Percentiles rank a stretch among this genome's conserved stretches.
These are phyloP conservation scores for Maudiozyma humilis DNA, from an alignment of 1,139 yeast species.

Conservation along the genomic window DNA sequence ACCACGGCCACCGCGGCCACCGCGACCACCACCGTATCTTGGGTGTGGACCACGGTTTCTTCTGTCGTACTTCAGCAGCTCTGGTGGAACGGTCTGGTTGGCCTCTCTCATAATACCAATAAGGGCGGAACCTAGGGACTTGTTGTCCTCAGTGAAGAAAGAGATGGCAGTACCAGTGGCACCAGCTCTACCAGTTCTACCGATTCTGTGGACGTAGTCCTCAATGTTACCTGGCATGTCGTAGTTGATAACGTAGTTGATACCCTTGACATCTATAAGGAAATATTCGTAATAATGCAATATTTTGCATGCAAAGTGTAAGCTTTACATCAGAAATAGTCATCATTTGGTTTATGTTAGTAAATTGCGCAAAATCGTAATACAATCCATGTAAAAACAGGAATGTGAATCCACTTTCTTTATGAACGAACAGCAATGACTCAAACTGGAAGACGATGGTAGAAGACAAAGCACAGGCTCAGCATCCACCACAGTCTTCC, in stretches of 20 bases:
- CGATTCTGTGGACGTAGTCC: constrained; percentile 73
- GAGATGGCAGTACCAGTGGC: constrained; percentile 92
- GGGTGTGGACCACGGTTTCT: constrained; percentile 34
- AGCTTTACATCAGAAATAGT: not conserved
- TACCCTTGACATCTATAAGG: constrained; percentile 85
- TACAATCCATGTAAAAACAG: not conserved
- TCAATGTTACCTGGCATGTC: constrained; percentile 98
- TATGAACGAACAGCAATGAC: no score
- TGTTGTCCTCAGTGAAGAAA: constrained; percentile 81
- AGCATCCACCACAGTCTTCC: no score
- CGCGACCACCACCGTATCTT: constrained; percentile 53
- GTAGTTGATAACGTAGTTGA: constrained; percentile 82
- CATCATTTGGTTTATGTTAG: no score
- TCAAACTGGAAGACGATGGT: no score
- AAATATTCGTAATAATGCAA: no score
- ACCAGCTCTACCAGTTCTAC: constrained; percentile 99
- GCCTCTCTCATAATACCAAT: constrained; percentile 92
- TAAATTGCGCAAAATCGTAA: not conserved
- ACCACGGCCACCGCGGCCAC: constrained; percentile 43
- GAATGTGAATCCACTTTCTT: no score
- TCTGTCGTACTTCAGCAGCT: constrained; percentile 42
- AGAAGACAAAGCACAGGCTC: no score
- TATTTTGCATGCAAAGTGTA: constrained; percentile 8
- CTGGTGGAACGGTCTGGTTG: constrained; percentile 74
- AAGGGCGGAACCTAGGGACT: constrained; percentile 84